Percentiles rank a stretch among this genome's conserved stretches.
These are phyloP conservation scores for Pseudozyma thailandica DNA, from an alignment of 1,284 basidiomycete genomes.

Conservation along the genomic window DNA sequence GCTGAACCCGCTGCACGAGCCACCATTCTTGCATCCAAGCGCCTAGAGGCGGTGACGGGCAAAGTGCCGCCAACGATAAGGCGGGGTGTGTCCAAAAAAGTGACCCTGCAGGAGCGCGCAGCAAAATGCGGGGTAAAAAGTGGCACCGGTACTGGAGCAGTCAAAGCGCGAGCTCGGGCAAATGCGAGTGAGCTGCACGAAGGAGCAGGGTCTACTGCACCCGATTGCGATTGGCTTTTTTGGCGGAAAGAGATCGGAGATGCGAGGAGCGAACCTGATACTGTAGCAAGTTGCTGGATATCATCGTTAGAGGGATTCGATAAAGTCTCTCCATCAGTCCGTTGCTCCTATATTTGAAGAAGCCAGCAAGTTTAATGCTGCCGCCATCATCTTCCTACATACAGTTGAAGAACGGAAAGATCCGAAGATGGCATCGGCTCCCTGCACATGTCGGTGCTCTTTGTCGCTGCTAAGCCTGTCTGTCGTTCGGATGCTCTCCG, in stretches of 20 bases:
- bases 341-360: too few relatives aligned
- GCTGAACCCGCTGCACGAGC: conserved; percentile 18
- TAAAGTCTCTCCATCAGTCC: too few relatives aligned
- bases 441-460: background rate
- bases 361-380: too few relatives aligned
- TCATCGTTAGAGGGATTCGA: too few relatives aligned
- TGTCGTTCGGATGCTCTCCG: background rate
- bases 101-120: conserved; percentile 31
- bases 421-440: background rate
- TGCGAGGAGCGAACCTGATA: too few relatives aligned
- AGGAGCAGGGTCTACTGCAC: background rate
- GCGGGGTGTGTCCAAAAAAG: background rate
- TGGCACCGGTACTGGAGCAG: conserved; percentile 5
- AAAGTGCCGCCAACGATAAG: conserved; percentile 8
- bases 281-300: too few relatives aligned
- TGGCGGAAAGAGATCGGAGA: too few relatives aligned
- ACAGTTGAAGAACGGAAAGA: background rate
- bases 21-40: conserved; percentile 1
- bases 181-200: conserved; percentile 4
- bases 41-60: background rate
- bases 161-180: background rate
- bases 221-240: conserved; percentile 1
- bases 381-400: background rate
- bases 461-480: too few relatives aligned
- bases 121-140: conserved; percentile 34